These are phyloP conservation scores for Immersiporthe knoxdaviesiana DNA, from an alignment of 2,329 filamentous ascomycete genomes.

Conservation along the genomic window DNA sequence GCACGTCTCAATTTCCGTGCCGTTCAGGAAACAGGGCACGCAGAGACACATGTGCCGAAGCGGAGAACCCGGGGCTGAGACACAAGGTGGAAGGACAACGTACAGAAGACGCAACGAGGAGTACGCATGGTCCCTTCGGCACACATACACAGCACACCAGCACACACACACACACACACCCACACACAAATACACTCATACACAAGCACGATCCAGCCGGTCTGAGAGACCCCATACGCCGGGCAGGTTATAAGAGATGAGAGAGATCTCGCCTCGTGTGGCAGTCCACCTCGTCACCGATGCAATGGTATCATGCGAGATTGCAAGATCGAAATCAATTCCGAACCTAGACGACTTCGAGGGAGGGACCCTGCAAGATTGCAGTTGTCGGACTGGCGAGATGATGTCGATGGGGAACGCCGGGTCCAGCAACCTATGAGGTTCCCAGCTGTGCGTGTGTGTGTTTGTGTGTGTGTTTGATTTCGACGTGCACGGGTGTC, in stretches of 20 bases:
- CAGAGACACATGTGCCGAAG: not conserved
- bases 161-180: not conserved
- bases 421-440: not conserved
- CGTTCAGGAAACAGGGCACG: not conserved
- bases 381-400: slow-evolving; percentile 3
- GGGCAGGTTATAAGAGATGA: not conserved
- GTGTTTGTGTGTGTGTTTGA: not conserved
- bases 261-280: slow-evolving; percentile 6
- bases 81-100: not conserved
- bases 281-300: not conserved
- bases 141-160: not conserved
- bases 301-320: not conserved
- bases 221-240: not conserved
- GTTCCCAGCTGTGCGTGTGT: not conserved
- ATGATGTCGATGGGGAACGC: slow-evolving; percentile 13
- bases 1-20: slow-evolving; percentile 7
- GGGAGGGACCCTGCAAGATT: slow-evolving; percentile 2
- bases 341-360: not conserved
- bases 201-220: not conserved
- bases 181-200: too few relatives aligned
- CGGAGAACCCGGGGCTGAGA: not conserved
- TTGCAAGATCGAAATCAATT: slow-evolving; percentile 9
- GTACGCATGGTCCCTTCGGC: slow-evolving; percentile 9
- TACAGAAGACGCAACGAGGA: slow-evolving; percentile 5
- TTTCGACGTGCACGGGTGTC: slow-evolving; percentile 12